Evolutionary conservation across 805 yeast species (phyloP).

Genomic region (Metschnikowia continentalis): DNA sequence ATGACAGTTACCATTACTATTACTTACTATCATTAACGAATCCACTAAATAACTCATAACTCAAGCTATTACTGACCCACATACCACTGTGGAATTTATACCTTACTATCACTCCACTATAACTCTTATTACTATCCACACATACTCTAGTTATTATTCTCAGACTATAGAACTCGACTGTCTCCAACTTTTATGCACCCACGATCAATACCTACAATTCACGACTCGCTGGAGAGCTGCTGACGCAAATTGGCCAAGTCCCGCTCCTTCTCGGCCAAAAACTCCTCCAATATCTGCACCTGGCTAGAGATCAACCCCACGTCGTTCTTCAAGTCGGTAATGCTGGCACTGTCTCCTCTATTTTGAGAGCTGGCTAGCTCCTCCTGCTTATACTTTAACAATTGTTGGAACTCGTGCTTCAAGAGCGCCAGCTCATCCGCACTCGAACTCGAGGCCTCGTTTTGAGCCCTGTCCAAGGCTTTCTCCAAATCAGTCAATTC

Average conservation of each 20-base stretch:
- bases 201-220: not conserved
- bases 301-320: constrained; percentile 72
- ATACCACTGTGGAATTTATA: no score
- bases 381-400: constrained; percentile 71
- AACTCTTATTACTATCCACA: not conserved
- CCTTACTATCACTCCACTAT: no score
- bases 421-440: constrained; percentile 24
- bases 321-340: constrained; percentile 55
- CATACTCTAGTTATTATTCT: not conserved
- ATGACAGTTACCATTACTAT: no score
- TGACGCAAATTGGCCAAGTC: constrained; percentile 43
- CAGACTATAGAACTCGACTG: not conserved
- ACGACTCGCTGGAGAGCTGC: constrained; percentile 9
- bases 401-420: constrained; percentile 71
- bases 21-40: no score
- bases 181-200: no score
- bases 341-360: constrained; percentile 25
- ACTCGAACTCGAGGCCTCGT: constrained; percentile 11
- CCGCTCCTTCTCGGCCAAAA: constrained; percentile 52
- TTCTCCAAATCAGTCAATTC: constrained; percentile 72
- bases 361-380: constrained; percentile 36
- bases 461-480: constrained; percentile 51
- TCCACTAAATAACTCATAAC: no score
- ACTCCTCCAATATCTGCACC: constrained; percentile 66
- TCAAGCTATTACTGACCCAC: no score